Conservation (phyloP, 2,329 filamentous ascomycete species). For the Teratosphaeria gauchensis region DNA sequence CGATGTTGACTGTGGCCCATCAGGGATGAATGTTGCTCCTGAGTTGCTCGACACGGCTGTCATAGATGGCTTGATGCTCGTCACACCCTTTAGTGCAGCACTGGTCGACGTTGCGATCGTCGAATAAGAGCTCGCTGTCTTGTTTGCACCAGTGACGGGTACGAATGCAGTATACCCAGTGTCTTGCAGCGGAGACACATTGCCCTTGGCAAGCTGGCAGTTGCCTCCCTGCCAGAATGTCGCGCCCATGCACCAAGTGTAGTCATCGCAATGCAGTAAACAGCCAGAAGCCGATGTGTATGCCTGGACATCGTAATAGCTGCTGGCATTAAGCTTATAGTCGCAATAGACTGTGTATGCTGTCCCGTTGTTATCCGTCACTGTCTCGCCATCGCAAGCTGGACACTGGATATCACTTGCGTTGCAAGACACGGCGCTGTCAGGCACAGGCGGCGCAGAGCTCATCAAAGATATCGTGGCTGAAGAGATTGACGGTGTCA, state of each 20-base stretch:
- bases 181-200: slow-evolving; percentile 7
- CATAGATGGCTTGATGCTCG: neutral
- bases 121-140: neutral
- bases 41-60: neutral
- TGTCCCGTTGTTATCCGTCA: slow-evolving; percentile 1
- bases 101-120: neutral
- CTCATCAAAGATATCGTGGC: neutral
- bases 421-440: neutral
- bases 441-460: neutral
- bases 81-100: neutral
- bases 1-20: neutral
- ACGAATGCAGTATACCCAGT: slow-evolving; percentile 17
- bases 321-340: slow-evolving; percentile 2
- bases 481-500: neutral
- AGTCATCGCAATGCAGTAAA: slow-evolving; percentile 4
- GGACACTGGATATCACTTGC: slow-evolving; percentile 4
- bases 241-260: slow-evolving; percentile 13
- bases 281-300: slow-evolving; percentile 5
- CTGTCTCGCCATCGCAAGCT: slow-evolving; percentile 2
- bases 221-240: slow-evolving; percentile 14
- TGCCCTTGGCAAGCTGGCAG: slow-evolving; percentile 17
- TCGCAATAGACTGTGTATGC: slow-evolving; percentile 7
- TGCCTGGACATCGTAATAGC: slow-evolving; percentile 1
- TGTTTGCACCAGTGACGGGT: slow-evolving; percentile 8
- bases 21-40: neutral